Evolutionary conservation across 768 basidiomycete genomes (phyloP).

Genomic region (Lentinula guzmanii): DNA sequence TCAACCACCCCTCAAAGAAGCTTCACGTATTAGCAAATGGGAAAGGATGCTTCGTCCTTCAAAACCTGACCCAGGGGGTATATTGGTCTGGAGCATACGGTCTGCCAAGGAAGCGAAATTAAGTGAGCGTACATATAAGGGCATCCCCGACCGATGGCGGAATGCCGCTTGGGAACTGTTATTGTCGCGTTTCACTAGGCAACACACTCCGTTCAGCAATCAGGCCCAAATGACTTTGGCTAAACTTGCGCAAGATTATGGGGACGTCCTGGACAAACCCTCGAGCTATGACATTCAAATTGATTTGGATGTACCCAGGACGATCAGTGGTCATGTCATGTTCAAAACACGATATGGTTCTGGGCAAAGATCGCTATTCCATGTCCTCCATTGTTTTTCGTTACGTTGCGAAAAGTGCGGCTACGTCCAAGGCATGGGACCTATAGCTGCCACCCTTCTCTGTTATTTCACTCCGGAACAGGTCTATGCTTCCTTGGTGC

Average conservation of each 20-base stretch:
- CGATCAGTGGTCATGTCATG: constrained; percentile 90
- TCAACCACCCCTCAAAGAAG: constrained; percentile 55
- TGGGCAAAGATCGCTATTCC: constrained; percentile 93
- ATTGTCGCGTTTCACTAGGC: constrained; percentile 48
- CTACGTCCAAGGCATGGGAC: constrained; percentile 99
- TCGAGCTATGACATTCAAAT: constrained; percentile 95
- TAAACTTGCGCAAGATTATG: constrained; percentile 43
- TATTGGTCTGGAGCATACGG: constrained; percentile 65
- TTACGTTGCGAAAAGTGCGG: constrained; percentile 81
- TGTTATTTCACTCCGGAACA: constrained; percentile 92
- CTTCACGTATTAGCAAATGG: constrained; percentile 84
- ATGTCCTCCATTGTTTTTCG: constrained; percentile 90
- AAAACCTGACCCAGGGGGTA: constrained; percentile 64
- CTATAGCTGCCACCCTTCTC: constrained; percentile 89
- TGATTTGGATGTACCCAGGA: constrained; percentile 94
- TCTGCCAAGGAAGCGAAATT: constrained; percentile 62
- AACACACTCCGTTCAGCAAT: constrained; percentile 25
- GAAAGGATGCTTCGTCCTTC: constrained; percentile 78
- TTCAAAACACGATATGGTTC: constrained; percentile 95
- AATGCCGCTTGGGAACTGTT: constrained; percentile 87
- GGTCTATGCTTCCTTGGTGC: constrained; percentile 77
- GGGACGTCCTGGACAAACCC: constrained; percentile 66
- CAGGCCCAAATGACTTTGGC: constrained; percentile 26
- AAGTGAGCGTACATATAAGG: constrained; percentile 81
- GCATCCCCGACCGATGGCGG: constrained; percentile 95